Evolutionary conservation across 192 early-diverging fungal genomes (phyloP).

Genomic region (Coemansia sp.): DNA sequence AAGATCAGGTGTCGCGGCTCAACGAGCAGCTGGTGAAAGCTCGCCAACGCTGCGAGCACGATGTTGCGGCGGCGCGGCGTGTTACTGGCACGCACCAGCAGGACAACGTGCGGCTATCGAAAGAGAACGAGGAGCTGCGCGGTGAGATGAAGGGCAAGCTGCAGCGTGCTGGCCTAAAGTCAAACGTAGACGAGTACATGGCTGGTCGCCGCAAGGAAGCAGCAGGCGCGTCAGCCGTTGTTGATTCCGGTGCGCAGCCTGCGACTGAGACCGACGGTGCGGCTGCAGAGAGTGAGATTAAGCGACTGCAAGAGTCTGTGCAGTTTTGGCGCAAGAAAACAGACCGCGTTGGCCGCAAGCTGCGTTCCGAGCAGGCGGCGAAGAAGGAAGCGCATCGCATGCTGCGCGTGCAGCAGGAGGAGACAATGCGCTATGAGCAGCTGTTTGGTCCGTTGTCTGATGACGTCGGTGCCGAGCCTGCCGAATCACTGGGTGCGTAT

Average conservation of each 20-base stretch:
- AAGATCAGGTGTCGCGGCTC: constrained; percentile 36
- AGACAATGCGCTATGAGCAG: constrained; percentile 41
- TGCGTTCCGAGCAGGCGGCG: constrained; percentile 27
- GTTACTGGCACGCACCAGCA: constrained; percentile 57
- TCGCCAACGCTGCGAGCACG: constrained; percentile 65
- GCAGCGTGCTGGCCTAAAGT: constrained; percentile 51
- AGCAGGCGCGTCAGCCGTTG: neutral
- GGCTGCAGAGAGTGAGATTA: constrained; percentile 26
- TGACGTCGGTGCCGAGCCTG: constrained; percentile 7
- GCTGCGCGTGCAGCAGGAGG: constrained; percentile 39
- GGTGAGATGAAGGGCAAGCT: constrained; percentile 55
- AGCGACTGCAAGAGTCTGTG: constrained; percentile 30
- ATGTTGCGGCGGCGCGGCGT: constrained; percentile 59
- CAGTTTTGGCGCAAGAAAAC: constrained; percentile 48
- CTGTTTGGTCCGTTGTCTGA: constrained; percentile 36
- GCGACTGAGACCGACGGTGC: constrained; percentile 3
- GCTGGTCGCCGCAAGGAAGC: constrained; percentile 25
- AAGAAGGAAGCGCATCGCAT: constrained; percentile 27
- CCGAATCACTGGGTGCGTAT: constrained; percentile 38
- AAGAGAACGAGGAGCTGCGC: constrained; percentile 62
- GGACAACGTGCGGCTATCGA: constrained; percentile 59
- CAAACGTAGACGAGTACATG: constrained; percentile 52
- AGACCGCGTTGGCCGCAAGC: constrained; percentile 39
- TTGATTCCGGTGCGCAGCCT: neutral
- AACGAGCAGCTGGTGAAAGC: constrained; percentile 42